A percentile compares a stretch with the other conserved stretches of the same genome.
These are phyloP conservation scores for Rhynchospora pubera DNA, from an alignment of 176 grass and related monocot genomes.

Conservation along the genomic window DNA sequence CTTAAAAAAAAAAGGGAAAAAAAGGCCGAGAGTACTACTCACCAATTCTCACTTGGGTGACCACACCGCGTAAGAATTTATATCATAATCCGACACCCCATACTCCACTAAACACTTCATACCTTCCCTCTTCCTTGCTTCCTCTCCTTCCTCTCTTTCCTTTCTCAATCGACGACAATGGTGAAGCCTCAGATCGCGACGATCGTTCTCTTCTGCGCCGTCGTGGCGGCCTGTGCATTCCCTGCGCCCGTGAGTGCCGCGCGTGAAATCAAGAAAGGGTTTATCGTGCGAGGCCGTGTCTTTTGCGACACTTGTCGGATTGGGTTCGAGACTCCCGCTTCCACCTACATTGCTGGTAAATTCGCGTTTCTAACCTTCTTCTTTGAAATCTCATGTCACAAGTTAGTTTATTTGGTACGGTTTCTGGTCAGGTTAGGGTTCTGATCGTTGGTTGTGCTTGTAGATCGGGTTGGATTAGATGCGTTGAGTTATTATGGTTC, in stretches of 20 bases:
- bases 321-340: slow-evolving; percentile 86
- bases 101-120: not conserved
- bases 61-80: not conserved
- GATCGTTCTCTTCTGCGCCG: slow-evolving; percentile 15
- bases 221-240: slow-evolving; percentile 12
- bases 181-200: slow-evolving; percentile 3
- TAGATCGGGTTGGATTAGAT: not conserved
- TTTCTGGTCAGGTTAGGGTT: not conserved
- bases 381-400: not conserved
- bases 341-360: slow-evolving; percentile 71
- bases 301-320: slow-evolving; percentile 84
- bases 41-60: too few relatives aligned
- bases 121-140: not conserved
- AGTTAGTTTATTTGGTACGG: not conserved
- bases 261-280: slow-evolving; percentile 34
- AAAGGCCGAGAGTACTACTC: too few relatives aligned
- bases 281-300: slow-evolving; percentile 70
- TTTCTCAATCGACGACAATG: slow-evolving; percentile 12
- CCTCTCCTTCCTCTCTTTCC: not conserved
- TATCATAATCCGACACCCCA: not conserved
- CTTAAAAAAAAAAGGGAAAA: too few relatives aligned
- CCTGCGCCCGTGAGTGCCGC: slow-evolving; percentile 1
- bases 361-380: not conserved
- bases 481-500: not conserved
- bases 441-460: not conserved